Evolutionary conservation across 768 basidiomycete genomes (phyloP).

Genomic region (Amyloporia xantha): DNA sequence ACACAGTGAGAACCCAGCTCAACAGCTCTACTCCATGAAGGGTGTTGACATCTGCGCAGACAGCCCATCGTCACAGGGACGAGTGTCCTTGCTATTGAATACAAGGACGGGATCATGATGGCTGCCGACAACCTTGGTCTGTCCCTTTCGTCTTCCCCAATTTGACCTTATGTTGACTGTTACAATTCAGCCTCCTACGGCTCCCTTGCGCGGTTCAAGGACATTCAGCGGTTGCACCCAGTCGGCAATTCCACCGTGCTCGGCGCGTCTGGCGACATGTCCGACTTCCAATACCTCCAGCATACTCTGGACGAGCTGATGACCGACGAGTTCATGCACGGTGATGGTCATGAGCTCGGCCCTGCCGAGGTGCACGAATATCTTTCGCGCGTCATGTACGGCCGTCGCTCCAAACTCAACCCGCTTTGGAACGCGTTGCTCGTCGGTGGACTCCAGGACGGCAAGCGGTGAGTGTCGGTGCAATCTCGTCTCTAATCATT

Average conservation of each 20-base stretch:
- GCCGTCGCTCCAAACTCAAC: constrained; percentile 78
- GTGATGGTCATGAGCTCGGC: constrained; percentile 80
- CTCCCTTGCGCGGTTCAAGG: constrained; percentile 94
- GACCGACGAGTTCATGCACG: constrained; percentile 70
- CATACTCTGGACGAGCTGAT: constrained; percentile 69
- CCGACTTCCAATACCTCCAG: constrained; percentile 94
- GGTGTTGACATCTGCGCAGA: constrained; percentile 31
- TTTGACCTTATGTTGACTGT: neutral
- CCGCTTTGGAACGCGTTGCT: constrained; percentile 94
- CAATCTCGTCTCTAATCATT: neutral
- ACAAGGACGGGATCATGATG: constrained; percentile 96
- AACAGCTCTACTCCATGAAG: neutral
- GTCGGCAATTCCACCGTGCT: constrained; percentile 82
- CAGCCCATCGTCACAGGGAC: constrained; percentile 96
- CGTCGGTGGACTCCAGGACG: constrained; percentile 87
- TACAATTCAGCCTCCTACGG: constrained; percentile 80
- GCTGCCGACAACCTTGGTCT: constrained; percentile 95
- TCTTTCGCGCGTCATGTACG: constrained; percentile 86
- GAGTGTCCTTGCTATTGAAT: constrained; percentile 91
- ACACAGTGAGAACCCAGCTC: constrained; percentile 71
- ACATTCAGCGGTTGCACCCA: constrained; percentile 80
- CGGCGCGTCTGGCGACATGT: constrained; percentile 94
- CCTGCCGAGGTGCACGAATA: constrained; percentile 92
- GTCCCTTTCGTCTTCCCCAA: constrained; percentile 16
- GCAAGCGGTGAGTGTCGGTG: constrained; percentile 51